A percentile compares a stretch with the other conserved stretches of the same genome.
phyloP scores from a whole-genome alignment of 2,329 filamentous ascomycete species.

The Emergomyces orientalis region DNA sequence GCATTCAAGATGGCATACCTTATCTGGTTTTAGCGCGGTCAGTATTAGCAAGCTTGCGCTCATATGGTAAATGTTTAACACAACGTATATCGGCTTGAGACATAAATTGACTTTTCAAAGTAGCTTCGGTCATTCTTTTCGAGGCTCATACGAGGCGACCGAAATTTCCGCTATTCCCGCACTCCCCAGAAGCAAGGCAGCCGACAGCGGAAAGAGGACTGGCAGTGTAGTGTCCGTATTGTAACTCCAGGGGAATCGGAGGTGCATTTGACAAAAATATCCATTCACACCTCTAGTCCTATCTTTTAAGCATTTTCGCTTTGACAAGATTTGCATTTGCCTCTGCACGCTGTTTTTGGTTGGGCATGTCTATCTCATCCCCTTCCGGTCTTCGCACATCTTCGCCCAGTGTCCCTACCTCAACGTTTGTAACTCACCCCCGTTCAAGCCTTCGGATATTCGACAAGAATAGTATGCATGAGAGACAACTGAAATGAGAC shows the following conservation, averaged over 20 bases:
- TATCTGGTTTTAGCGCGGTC: not conserved
- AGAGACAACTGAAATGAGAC: not conserved
- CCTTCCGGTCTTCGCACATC: not conserved
- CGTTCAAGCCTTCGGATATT: not conserved
- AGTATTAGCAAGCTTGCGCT: not conserved
- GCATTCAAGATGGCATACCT: not conserved
- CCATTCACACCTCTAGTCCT: not conserved
- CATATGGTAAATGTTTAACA: not conserved
- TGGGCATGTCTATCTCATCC: not conserved
- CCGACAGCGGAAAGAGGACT: not conserved
- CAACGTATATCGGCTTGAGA: not conserved
- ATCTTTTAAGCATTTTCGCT: not conserved
- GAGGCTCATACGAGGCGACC: not conserved
- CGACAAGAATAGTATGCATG: not conserved
- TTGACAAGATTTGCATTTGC: not conserved
- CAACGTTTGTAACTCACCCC: not conserved
- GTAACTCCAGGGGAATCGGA: not conserved
- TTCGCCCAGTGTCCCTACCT: not conserved
- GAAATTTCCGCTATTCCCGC: not conserved
- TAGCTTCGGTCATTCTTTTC: not conserved
- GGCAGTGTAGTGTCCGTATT: not conserved
- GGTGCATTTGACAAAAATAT: not conserved
- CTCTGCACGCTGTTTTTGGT: not conserved
- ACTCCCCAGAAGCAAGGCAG: not conserved
- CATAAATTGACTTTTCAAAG: not conserved